phyloP scores from a whole-genome alignment of 192 early-diverging fungal species.

The Allomyces macrogynus region DNA sequence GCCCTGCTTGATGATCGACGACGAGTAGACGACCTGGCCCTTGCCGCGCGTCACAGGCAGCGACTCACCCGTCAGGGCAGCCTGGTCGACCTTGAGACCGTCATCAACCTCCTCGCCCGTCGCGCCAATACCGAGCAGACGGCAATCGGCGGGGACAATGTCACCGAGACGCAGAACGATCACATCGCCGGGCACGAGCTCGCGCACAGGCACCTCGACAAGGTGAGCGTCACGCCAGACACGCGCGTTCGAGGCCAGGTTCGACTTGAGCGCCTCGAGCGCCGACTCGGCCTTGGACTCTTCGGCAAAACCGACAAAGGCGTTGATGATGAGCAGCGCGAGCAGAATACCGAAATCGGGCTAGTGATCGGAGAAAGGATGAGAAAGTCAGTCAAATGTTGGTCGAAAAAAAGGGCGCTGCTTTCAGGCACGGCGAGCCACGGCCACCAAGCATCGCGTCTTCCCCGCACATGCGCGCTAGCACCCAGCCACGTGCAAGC shows the following conservation, averaged over 20 bases:
- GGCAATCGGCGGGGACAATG: slow-evolving; percentile 80
- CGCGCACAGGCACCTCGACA: slow-evolving; percentile 46
- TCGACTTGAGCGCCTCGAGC: slow-evolving; percentile 83
- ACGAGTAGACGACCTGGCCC: slow-evolving; percentile 69
- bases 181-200: slow-evolving; percentile 78
- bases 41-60: slow-evolving; percentile 69
- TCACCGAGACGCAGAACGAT: slow-evolving; percentile 83
- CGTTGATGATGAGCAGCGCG: slow-evolving; percentile 62
- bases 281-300: slow-evolving; percentile 85
- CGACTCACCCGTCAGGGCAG: slow-evolving; percentile 85
- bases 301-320: slow-evolving; percentile 80
- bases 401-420: no score
- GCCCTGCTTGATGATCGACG: slow-evolving; percentile 84
- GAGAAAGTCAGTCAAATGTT: no score
- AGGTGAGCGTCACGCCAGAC: slow-evolving; percentile 58
- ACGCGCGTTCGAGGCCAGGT: slow-evolving; percentile 68
- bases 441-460: no score
- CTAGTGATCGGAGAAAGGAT: slow-evolving; percentile 25
- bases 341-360: slow-evolving; percentile 68
- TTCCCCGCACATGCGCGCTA: no score
- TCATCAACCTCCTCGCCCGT: slow-evolving; percentile 59
- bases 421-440: no score
- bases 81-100: slow-evolving; percentile 74
- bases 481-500: no score
- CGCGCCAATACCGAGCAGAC: slow-evolving; percentile 53